Percentiles rank a stretch among this genome's conserved stretches.
Conservation (phyloP, 2,329 filamentous ascomycete species). For the Pseudofabraea citricarpa region DNA sequence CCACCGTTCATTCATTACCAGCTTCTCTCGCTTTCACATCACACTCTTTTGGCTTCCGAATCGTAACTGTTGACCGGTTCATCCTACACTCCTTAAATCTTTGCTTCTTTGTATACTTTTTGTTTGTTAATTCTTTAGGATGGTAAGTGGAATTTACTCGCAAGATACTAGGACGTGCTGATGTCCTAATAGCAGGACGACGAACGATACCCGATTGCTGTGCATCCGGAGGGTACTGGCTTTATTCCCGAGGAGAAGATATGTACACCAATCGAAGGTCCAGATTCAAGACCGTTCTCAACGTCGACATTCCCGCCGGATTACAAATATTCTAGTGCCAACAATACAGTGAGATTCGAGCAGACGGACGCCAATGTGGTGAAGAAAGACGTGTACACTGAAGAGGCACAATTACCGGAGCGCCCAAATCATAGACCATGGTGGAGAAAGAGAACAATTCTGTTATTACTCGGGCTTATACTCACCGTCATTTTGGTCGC, state of each 20-base stretch:
- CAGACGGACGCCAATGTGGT: not conserved
- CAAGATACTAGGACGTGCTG: not conserved
- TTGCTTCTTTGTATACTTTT: not conserved
- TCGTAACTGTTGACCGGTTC: not conserved
- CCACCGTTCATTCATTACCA: too few relatives aligned
- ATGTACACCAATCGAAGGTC: not conserved
- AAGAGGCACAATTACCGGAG: not conserved
- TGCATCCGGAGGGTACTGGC: not conserved
- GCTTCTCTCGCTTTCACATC: not conserved
- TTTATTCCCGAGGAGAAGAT: not conserved
- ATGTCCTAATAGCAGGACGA: not conserved
- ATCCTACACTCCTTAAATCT: not conserved
- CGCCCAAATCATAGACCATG: not conserved
- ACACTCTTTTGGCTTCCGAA: not conserved
- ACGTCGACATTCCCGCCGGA: not conserved
- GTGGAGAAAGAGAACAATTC: slow-evolving; percentile 1
- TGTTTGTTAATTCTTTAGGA: not conserved
- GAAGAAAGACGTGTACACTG: not conserved
- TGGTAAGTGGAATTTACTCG: not conserved
- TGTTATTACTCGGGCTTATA: not conserved
- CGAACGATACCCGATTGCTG: not conserved
- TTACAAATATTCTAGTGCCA: slow-evolving; percentile 1
- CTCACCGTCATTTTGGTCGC: not conserved
- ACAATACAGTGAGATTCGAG: not conserved
- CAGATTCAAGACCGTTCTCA: not conserved